A percentile compares a stretch with the other conserved stretches of the same genome.
Evolutionary conservation across 176 grass and related monocot species (phyloP).

Genomic region (Hordeum marinum): DNA sequence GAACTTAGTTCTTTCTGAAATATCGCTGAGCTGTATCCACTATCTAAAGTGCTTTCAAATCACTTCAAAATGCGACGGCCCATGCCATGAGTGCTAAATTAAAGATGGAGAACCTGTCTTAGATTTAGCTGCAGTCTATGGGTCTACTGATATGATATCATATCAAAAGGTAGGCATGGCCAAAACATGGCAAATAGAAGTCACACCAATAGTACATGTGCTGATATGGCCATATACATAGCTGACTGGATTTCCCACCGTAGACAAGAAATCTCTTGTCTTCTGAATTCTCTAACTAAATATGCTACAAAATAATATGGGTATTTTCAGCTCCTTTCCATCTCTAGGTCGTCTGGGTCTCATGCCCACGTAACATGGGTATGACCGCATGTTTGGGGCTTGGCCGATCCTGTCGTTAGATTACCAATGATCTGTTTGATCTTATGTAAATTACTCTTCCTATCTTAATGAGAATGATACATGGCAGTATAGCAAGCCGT

Average conservation of each 20-base stretch:
- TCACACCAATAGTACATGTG: not conserved
- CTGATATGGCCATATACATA: not conserved
- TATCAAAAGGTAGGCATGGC: not conserved
- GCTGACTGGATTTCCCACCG: not conserved
- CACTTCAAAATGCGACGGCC: not conserved
- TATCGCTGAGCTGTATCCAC: not conserved
- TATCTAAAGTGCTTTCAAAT: not conserved
- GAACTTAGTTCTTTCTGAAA: not conserved
- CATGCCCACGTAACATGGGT: too few relatives aligned
- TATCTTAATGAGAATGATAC: too few relatives aligned
- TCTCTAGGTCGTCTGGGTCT: too few relatives aligned
- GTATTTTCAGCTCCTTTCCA: too few relatives aligned
- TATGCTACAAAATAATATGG: slow-evolving; percentile 11
- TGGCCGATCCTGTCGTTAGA: too few relatives aligned
- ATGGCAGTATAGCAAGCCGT: too few relatives aligned
- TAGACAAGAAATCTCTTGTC: not conserved
- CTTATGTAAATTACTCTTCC: too few relatives aligned
- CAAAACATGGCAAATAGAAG: not conserved
- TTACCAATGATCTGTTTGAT: too few relatives aligned
- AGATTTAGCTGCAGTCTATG: not conserved
- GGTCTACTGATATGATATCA: not conserved
- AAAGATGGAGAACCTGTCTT: not conserved
- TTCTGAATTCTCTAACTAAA: slow-evolving; percentile 1
- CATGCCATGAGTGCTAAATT: not conserved
- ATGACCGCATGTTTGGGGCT: too few relatives aligned